Percentiles rank a stretch among this genome's conserved stretches.
Conservation (phyloP, 1,284 basidiomycete genomes). For the Pterulicium gracile region DNA sequence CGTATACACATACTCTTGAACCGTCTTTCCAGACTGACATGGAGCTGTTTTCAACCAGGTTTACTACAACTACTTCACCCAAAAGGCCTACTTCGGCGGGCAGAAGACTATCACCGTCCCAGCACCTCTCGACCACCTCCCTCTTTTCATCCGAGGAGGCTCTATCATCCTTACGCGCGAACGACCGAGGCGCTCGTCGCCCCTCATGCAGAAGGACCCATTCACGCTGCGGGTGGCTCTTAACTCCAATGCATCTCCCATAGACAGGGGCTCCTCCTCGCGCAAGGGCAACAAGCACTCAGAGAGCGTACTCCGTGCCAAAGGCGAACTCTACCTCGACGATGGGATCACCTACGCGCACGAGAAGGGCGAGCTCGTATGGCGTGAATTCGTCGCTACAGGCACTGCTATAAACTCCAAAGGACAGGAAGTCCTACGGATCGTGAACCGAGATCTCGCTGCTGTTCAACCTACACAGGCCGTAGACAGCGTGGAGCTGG, state of each 20-base stretch:
- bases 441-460: conserved; percentile 49
- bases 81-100: conserved; percentile 54
- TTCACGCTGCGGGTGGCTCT: conserved; percentile 87
- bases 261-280: conserved; percentile 93
- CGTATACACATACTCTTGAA: conserved; percentile 13
- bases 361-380: conserved; percentile 72
- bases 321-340: conserved; percentile 89
- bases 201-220: conserved; percentile 86
- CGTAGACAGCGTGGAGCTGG: conserved; percentile 39
- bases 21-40: no score
- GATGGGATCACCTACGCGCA: conserved; percentile 86
- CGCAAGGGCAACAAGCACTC: conserved; percentile 79
- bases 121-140: conserved; percentile 72
- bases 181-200: conserved; percentile 77
- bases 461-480: conserved; percentile 29
- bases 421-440: conserved; percentile 30
- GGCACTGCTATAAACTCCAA: conserved; percentile 20
- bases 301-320: conserved; percentile 63
- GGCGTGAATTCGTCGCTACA: conserved; percentile 69
- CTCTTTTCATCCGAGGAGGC: conserved; percentile 87
- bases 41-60: conserved; percentile 50
- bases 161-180: conserved; percentile 83
- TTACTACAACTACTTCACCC: conserved; percentile 91
- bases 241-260: conserved; percentile 52
- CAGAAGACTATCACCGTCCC: conserved; percentile 58